phyloP scores from a whole-genome alignment of 176 grass and related monocot genomes.

The Phyllostachys edulis region DNA sequence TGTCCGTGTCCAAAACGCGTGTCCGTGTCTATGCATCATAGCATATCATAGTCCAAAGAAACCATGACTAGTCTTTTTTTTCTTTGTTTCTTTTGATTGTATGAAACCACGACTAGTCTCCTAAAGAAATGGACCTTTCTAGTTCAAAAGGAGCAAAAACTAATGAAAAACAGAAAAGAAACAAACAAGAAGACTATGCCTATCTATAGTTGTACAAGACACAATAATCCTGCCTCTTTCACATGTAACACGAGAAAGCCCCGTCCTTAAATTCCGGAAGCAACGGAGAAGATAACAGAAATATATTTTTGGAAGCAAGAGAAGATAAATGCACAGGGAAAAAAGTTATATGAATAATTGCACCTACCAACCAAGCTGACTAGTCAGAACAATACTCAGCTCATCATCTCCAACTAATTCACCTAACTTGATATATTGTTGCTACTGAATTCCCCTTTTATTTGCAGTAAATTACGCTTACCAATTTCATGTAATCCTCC shows the following conservation, averaged over 20 bases:
- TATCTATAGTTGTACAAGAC: background rate
- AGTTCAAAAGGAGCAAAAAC: background rate
- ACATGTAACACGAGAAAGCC: background rate
- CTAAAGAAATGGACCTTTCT: conserved; percentile 2
- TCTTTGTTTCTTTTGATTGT: background rate
- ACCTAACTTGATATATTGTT: background rate
- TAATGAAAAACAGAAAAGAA: background rate
- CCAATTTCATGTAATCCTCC: background rate
- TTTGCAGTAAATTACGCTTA: background rate
- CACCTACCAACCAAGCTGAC: background rate
- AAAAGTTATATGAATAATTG: background rate
- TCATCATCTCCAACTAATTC: background rate
- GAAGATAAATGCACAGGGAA: background rate
- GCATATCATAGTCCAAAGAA: background rate
- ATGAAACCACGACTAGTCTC: background rate
- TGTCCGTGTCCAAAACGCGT: no score
- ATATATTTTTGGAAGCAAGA: background rate
- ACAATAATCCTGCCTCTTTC: background rate
- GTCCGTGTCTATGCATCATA: no score
- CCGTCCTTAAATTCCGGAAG: background rate
- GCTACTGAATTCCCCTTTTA: background rate
- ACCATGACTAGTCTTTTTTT: background rate
- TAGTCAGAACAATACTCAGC: conserved; percentile 15
- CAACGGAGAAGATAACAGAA: background rate
- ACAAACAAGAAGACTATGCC: background rate